phyloP scores from a whole-genome alignment of 768 basidiomycete species.

The Naganishia vaughanmartiniae region DNA sequence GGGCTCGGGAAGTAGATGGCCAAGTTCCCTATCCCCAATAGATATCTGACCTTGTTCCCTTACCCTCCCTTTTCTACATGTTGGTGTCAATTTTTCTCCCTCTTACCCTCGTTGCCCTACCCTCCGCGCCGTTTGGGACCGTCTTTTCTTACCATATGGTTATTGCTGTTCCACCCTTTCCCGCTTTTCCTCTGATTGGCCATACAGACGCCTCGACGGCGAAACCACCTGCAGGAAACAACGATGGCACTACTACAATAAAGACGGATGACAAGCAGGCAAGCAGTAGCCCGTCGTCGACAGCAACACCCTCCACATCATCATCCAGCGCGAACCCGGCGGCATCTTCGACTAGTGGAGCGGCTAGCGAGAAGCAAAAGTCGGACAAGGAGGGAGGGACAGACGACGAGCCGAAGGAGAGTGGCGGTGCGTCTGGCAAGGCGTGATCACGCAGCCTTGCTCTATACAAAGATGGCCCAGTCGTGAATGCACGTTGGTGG shows the following conservation, averaged over 20 bases:
- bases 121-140: neutral
- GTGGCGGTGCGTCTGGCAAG: neutral
- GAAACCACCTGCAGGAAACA: neutral
- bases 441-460: neutral
- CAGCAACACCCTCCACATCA: neutral
- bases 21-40: neutral
- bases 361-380: neutral
- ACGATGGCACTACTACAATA: neutral
- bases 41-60: conserved; percentile 16
- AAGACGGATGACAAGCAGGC: neutral
- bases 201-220: neutral
- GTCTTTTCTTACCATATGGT: conserved; percentile 13
- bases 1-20: conserved; percentile 8
- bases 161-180: neutral
- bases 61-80: conserved; percentile 14
- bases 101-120: neutral
- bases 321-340: neutral
- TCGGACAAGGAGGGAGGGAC: neutral
- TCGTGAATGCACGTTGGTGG: too few species aligned
- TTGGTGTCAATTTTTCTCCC: conserved; percentile 2
- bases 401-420: neutral
- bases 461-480: too few species aligned
- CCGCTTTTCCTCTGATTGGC: neutral
- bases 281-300: too few species aligned
- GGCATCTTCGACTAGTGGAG: neutral